A percentile compares a stretch with the other conserved stretches of the same genome.
Evolutionary conservation across 1,284 basidiomycete genomes (phyloP).

Genomic region (Mycosarcoma maydis): DNA sequence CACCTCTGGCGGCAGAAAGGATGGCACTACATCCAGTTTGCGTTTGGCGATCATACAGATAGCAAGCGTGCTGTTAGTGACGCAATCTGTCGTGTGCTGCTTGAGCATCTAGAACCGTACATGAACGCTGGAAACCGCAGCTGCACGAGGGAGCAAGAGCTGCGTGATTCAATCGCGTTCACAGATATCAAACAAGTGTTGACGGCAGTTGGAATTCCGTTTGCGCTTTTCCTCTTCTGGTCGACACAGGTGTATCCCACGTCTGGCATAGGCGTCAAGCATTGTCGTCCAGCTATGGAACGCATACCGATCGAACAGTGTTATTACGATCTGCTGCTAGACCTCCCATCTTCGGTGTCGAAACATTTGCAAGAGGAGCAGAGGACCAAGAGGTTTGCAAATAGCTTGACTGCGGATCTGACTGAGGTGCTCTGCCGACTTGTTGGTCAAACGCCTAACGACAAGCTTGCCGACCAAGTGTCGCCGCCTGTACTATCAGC

Average conservation of each 20-base stretch:
- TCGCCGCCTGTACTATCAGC: background rate
- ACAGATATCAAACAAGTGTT: conserved; percentile 22
- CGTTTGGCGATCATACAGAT: conserved; percentile 36
- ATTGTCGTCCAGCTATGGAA: conserved; percentile 32
- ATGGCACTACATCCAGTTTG: conserved; percentile 41
- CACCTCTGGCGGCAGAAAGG: conserved; percentile 26
- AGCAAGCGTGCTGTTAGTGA: conserved; percentile 26
- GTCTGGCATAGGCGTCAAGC: conserved; percentile 39
- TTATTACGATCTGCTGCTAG: conserved; percentile 27
- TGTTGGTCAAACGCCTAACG: conserved; percentile 5
- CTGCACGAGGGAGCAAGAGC: background rate
- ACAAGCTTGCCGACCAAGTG: background rate
- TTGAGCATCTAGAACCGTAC: conserved; percentile 15
- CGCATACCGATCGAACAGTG: conserved; percentile 37
- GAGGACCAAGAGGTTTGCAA: conserved; percentile 3
- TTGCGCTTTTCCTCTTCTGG: conserved; percentile 42
- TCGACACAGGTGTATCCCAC: conserved; percentile 26
- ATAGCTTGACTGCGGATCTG: conserved; percentile 21
- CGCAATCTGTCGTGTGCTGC: conserved; percentile 31
- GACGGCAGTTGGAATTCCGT: conserved; percentile 16
- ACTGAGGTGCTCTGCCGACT: conserved; percentile 27
- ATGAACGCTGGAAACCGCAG: background rate
- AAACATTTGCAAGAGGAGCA: conserved; percentile 21
- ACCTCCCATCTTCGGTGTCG: conserved; percentile 12
- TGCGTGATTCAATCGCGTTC: background rate